Base-by-base conservation (phyloP, 169 alveolate species). In the Plasmodium cynomolgi region DNA sequence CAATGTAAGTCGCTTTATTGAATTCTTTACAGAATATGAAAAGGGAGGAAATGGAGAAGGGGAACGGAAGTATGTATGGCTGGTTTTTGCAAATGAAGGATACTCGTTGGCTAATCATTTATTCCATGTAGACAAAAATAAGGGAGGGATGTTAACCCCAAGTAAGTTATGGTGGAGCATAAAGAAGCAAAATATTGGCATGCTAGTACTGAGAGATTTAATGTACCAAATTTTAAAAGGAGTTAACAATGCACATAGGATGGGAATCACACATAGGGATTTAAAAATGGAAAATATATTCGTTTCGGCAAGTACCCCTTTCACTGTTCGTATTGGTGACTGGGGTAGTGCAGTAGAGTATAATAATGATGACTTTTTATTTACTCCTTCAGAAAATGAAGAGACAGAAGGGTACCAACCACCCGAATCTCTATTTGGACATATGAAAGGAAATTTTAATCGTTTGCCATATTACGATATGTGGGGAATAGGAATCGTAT, bases 341-440 rank as follows among this genome's bases (percentile, higher is more conserved):
- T 90, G 94, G 94, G 94, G 94, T 41, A 90, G 94, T 90, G 94
- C 94, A 2, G 91, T 90, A 17, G 81, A 90, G 50, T 90, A 26
- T 80, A 15, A 20, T 3, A 90, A 80, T 80, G 84, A 79, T 2
- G 41, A 58, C 1, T 80, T 80, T 90, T 80, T 81, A 31, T 90
- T 39, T 80, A 56, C 62, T 13, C 91, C 91, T 34, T 44, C 90
- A 23, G 77, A 80, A 7, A 50, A 90, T 62, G 94, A 90, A 90
- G 94, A 90, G 50, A 90, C 94, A 79, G 54, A 90, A 31, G 94
- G 94, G 4, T 90, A 90, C 73, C 94, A 90, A 80, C 94, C 94
- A 7, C 94, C 94, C 2, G 94, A 90, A 41, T 90, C 94, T 5
- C 68, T 90, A 39, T 90, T 90, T 80, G 94, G 94, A 0, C 94